Conservation (phyloP, 2,329 filamentous ascomycete species). For the Diaporthe ampelina region DNA sequence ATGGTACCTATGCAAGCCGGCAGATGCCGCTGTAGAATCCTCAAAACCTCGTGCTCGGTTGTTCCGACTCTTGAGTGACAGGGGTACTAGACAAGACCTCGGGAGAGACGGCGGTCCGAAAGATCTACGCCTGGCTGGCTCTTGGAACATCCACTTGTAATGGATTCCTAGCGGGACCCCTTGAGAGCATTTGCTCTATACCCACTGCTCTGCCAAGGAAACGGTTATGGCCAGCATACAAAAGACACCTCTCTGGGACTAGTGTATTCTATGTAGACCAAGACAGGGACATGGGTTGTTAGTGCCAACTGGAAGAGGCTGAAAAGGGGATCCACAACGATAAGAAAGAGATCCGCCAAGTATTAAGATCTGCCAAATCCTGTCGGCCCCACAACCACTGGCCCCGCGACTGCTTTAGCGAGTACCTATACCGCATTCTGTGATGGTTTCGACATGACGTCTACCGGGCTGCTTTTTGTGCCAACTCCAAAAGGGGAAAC, state of each 20-base stretch:
- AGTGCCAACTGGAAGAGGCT: neutral
- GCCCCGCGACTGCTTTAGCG: neutral
- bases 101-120: conserved; percentile 23
- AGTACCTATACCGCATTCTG: neutral
- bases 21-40: neutral
- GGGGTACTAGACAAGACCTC: conserved; percentile 17
- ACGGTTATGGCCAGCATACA: neutral
- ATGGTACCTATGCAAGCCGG: neutral
- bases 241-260: neutral
- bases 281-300: conserved; percentile 1
- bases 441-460: neutral
- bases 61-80: conserved; percentile 8
- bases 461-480: neutral
- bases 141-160: neutral
- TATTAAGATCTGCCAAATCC: conserved; percentile 25
- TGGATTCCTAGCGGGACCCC: neutral
- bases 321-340: neutral
- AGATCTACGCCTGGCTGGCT: conserved; percentile 17
- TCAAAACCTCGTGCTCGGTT: conserved; percentile 3
- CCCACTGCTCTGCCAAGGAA: neutral
- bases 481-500: neutral
- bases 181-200: neutral
- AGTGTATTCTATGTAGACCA: neutral
- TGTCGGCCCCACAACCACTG: neutral
- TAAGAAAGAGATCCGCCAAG: neutral